These are phyloP conservation scores for Colletotrichum eremochloae DNA, from an alignment of 2,329 filamentous ascomycete genomes.

Conservation along the genomic window DNA sequence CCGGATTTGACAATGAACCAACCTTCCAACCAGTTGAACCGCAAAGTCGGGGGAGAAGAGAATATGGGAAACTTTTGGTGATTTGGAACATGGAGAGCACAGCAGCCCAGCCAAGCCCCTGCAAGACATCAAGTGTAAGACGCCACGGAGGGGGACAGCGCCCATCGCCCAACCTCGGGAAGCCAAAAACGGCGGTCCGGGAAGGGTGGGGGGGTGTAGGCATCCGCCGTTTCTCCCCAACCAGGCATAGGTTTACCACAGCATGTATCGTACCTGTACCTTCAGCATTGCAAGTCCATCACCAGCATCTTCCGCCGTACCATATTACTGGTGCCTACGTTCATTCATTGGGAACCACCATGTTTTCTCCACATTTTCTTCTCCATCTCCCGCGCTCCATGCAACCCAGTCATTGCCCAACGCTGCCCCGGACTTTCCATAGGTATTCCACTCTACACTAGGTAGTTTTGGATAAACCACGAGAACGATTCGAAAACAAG, in stretches of 20 bases:
- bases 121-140: constrained; percentile 5
- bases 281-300: not conserved
- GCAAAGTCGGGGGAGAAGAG: not conserved
- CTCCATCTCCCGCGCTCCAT: constrained; percentile 23
- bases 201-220: not conserved
- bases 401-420: constrained; percentile 31
- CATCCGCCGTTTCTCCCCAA: not conserved
- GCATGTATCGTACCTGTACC: not conserved
- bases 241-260: not conserved
- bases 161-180: constrained; percentile 11
- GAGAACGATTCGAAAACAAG: not conserved
- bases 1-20: not conserved
- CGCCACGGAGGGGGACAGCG: not conserved
- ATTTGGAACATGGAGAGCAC: not conserved
- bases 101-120: not conserved
- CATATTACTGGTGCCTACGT: not conserved
- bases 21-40: not conserved
- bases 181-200: constrained; percentile 24
- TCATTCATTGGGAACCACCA: not conserved
- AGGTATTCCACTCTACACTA: not conserved
- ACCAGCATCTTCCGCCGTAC: constrained; percentile 1
- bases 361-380: not conserved
- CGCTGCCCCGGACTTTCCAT: not conserved
- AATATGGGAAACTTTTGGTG: not conserved
- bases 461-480: not conserved